Evolutionary conservation across 169 alveolate genomes (phyloP).

Genomic region (Eimeria necatrix): DNA sequence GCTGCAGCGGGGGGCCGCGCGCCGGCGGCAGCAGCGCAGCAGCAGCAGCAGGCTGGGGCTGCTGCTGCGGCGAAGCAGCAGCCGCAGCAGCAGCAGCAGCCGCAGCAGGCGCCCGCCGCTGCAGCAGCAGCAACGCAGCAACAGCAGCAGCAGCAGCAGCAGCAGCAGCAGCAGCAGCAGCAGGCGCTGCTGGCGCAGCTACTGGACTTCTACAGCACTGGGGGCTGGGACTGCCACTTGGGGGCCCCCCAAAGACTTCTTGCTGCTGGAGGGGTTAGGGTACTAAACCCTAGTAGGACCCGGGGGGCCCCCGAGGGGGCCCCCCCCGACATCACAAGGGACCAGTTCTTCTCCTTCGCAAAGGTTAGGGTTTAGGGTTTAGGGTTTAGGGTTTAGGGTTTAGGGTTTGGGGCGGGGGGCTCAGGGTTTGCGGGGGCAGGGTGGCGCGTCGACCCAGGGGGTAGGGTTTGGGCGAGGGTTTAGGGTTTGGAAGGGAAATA

Average conservation of each 20-base stretch:
- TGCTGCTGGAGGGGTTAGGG: not conserved
- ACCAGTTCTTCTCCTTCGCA: slow-evolving; percentile 13
- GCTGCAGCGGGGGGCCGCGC: no score
- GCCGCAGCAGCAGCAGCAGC: slow-evolving; percentile 25
- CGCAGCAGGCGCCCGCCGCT: not conserved
- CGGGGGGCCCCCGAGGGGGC: not conserved
- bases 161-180: not conserved
- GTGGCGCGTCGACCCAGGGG: no score
- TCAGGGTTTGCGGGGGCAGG: no score
- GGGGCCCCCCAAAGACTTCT: slow-evolving; percentile 1
- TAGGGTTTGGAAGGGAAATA: no score
- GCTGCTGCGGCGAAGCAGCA: no score
- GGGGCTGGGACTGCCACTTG: not conserved
- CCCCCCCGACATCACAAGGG: not conserved
- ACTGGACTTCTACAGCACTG: not conserved
- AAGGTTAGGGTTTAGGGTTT: not conserved
- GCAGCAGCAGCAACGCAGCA: slow-evolving; percentile 21
- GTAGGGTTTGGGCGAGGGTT: not conserved
- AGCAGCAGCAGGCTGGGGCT: no score
- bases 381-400: not conserved
- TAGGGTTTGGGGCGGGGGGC: not conserved
- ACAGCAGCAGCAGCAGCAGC: slow-evolving; percentile 23
- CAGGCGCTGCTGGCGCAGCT: not conserved
- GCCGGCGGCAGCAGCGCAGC: no score
- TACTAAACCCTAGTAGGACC: not conserved